Base-by-base conservation (phyloP, 1,284 basidiomycete genomes). In the Vanrija sp. region DNA sequence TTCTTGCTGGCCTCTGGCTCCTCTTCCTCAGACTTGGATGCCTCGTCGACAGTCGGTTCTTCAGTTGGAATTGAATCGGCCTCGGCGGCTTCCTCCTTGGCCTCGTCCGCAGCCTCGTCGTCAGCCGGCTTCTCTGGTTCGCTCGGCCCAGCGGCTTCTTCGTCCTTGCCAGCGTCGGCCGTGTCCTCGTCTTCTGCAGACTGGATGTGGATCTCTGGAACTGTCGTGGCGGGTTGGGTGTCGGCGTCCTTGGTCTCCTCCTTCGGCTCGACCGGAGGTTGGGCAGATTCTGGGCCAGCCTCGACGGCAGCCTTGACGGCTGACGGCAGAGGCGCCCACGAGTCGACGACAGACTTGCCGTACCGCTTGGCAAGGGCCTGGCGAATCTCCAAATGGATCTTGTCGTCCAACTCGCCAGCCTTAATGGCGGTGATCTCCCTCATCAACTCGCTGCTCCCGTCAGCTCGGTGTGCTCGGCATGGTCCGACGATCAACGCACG, bases 371-470 rank as follows among this genome's bases (percentile, higher is more conserved):
- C 65, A 23, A 72, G 51, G n/a, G 59, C 60, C 31, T 55, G 60
- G 18, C 68, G 60, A 12, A 84, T 66, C 47, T 78, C 78, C 6
- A 72, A 72, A 35, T 72, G 75, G 23, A 85, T 80, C 63, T 77
- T 78, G 47, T 79, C 77, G 63, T 88, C 85, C 81, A 84, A 83
- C 58, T 78, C 75, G 3, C 89, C 89, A 14, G 80, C 77, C 27
- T 84, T 83, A 61, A 92, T 86, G 7, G 85, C 82, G 51, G 87
- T 84, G 47, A 75, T 66, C 49, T 76, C 75, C 9, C 53, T 46
- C 63, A 71, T 67, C 38, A 76, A 55, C 7, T 56, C 54, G 24
- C 57, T 59, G 41, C 5, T 4, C n/a, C 15, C 9, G 49, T 54
- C 24, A 58, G 49, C 19, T 4, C 6, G 19, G n/a, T n/a, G n/a